These are phyloP conservation scores for Diplodia corticola DNA, from an alignment of 2,329 filamentous ascomycete genomes.

Conservation along the genomic window DNA sequence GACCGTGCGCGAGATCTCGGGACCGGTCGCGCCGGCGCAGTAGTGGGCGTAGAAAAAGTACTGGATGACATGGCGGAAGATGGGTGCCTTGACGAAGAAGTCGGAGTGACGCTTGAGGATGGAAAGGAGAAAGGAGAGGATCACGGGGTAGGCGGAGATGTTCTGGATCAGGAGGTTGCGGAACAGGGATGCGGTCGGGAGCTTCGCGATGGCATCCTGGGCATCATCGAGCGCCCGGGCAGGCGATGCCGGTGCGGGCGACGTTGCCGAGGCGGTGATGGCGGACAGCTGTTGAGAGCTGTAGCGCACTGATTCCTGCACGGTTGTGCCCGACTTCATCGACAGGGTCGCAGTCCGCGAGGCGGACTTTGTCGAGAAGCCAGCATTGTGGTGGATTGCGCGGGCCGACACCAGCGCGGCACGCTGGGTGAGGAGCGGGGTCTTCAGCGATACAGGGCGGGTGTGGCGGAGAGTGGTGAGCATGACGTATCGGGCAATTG, in stretches of 20 bases:
- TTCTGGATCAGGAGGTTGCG: slow-evolving; percentile 22
- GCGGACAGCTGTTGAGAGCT: slow-evolving; percentile 2
- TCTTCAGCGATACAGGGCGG: slow-evolving; percentile 7
- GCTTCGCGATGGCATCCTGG: slow-evolving; percentile 5
- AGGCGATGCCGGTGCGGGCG: background rate
- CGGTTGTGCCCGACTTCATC: slow-evolving; percentile 13
- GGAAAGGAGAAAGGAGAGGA: slow-evolving; percentile 22
- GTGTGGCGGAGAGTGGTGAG: slow-evolving; percentile 18
- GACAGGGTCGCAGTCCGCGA: background rate
- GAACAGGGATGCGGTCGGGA: slow-evolving; percentile 21
- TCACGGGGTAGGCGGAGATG: slow-evolving; percentile 11
- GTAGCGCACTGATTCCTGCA: slow-evolving; percentile 9
- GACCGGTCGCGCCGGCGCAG: slow-evolving; percentile 74
- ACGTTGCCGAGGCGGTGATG: background rate
- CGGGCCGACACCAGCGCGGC: background rate
- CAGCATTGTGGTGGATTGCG: slow-evolving; percentile 8
- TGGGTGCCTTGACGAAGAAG: slow-evolving; percentile 36
- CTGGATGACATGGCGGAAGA: slow-evolving; percentile 72
- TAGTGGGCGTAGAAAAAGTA: slow-evolving; percentile 88
- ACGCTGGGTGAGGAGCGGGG: slow-evolving; percentile 11
- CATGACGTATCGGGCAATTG: slow-evolving; percentile 19
- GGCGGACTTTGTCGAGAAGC: slow-evolving; percentile 1
- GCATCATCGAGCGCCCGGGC: background rate
- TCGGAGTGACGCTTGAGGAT: slow-evolving; percentile 18
- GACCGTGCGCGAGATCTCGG: slow-evolving; percentile 64